phyloP scores from a whole-genome alignment of 306 rosid species.

The Hippophae rhamnoides region DNA sequence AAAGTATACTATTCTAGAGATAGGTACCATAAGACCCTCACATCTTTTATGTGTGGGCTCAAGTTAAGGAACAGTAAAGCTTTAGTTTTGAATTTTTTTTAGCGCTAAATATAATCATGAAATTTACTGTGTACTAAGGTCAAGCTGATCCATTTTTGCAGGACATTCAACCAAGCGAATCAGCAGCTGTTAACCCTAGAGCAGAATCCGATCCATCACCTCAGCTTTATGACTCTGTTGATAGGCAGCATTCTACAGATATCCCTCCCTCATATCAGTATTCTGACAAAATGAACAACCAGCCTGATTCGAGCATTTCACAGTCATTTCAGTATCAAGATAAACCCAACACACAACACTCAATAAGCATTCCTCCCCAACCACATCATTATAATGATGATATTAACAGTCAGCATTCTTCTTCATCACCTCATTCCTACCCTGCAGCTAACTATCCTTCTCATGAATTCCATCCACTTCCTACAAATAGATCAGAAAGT shows the following conservation, averaged over 20 bases:
- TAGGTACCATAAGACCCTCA: no score
- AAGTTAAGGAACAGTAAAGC: no score
- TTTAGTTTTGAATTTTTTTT: no score
- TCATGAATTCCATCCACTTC: conserved; percentile 56
- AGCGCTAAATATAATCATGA: no score
- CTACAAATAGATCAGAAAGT: conserved; percentile 44
- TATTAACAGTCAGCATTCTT: conserved; percentile 36
- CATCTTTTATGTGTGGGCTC: no score
- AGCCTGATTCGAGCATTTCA: conserved; percentile 29
- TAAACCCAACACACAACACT: conserved; percentile 6
- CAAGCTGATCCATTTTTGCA: conserved; percentile 27
- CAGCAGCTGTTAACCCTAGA: conserved; percentile 32
- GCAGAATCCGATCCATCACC: conserved; percentile 38
- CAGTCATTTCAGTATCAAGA: conserved; percentile 40
- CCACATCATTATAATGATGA: conserved; percentile 39
- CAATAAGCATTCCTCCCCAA: conserved; percentile 9
- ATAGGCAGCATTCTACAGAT: conserved; percentile 20
- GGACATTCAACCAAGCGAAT: conserved; percentile 55
- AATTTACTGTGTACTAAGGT: background rate
- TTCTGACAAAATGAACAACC: conserved; percentile 16
- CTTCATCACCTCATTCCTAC: conserved; percentile 45
- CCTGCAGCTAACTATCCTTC: conserved; percentile 48
- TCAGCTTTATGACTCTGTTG: conserved; percentile 30
- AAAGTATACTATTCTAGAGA: no score
- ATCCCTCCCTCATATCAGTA: conserved; percentile 16